Conservation (phyloP, 495 filamentous ascomycete species). For the Penicillium canescens region DNA sequence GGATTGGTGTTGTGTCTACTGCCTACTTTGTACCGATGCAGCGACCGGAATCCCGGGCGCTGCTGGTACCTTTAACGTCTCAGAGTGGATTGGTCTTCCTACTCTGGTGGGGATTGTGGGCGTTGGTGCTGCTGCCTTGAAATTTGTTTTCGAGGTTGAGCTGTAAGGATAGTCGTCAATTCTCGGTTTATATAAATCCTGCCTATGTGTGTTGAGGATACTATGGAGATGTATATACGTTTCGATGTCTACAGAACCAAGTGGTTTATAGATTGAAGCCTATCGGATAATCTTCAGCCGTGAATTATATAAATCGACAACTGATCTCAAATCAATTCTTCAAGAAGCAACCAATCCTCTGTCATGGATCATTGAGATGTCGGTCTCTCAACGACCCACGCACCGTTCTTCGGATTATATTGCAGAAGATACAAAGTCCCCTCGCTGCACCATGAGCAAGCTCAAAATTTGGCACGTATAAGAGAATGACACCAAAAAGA, state of each 20-base stretch:
- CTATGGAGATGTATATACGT: no score
- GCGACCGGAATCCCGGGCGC: neutral
- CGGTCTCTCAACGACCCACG: neutral
- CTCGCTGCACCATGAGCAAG: slow-evolving; percentile 2
- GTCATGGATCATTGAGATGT: no score
- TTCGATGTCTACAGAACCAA: no score
- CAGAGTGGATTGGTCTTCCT: neutral
- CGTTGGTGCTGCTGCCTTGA: neutral
- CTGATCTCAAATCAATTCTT: no score
- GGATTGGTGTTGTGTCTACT: slow-evolving; percentile 12
- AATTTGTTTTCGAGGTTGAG: slow-evolving; percentile 3
- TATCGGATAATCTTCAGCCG: neutral
- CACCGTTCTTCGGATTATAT: slow-evolving; percentile 1
- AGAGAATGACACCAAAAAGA: no score
- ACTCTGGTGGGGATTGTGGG: neutral
- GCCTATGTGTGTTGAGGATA: no score
- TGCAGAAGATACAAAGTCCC: slow-evolving; percentile 1
- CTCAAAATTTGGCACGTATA: slow-evolving; percentile 5
- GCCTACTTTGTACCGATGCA: neutral
- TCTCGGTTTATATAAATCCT: no score
- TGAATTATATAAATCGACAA: no score
- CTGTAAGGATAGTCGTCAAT: neutral
- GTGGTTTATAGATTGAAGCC: no score
- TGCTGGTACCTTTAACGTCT: slow-evolving; percentile 1
- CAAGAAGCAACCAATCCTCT: no score